A percentile compares a stretch with the other conserved stretches of the same genome.
These are phyloP conservation scores for Heliocybe sulcata DNA, from an alignment of 1,284 basidiomycete species.

Conservation along the genomic window DNA sequence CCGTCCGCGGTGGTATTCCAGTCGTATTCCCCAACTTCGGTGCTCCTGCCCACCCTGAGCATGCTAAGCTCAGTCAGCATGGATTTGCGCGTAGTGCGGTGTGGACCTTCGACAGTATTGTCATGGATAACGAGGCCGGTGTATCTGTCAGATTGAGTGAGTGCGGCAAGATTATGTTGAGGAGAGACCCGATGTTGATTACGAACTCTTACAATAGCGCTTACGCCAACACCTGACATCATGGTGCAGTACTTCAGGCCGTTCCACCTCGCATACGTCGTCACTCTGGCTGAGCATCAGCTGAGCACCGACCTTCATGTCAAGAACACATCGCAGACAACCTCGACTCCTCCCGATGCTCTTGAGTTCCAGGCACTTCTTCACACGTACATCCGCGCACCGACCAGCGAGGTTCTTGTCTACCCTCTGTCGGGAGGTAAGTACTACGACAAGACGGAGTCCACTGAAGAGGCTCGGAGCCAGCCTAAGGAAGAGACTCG, in stretches of 20 bases:
- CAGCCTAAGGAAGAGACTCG: constrained; percentile 56
- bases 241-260: constrained; percentile 47
- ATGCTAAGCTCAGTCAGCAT: constrained; percentile 71
- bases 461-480: constrained; percentile 39
- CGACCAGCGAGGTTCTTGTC: constrained; percentile 48
- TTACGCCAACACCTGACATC: constrained; percentile 56
- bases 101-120: constrained; percentile 62
- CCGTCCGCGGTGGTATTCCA: constrained; percentile 80
- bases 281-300: constrained; percentile 70
- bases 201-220: constrained; percentile 30
- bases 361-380: constrained; percentile 85
- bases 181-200: background rate
- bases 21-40: constrained; percentile 86
- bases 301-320: constrained; percentile 78
- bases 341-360: constrained; percentile 22
- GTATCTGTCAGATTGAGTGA: constrained; percentile 71
- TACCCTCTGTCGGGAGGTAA: constrained; percentile 49
- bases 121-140: constrained; percentile 63
- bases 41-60: constrained; percentile 64
- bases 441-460: constrained; percentile 77
- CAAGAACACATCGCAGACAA: constrained; percentile 51
- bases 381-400: constrained; percentile 80
- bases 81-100: constrained; percentile 74
- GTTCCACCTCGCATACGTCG: constrained; percentile 71
- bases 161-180: constrained; percentile 17